Conservation (phyloP, 225 moss, liverwort and hornwort species). For the Marchantia paleacea region DNA sequence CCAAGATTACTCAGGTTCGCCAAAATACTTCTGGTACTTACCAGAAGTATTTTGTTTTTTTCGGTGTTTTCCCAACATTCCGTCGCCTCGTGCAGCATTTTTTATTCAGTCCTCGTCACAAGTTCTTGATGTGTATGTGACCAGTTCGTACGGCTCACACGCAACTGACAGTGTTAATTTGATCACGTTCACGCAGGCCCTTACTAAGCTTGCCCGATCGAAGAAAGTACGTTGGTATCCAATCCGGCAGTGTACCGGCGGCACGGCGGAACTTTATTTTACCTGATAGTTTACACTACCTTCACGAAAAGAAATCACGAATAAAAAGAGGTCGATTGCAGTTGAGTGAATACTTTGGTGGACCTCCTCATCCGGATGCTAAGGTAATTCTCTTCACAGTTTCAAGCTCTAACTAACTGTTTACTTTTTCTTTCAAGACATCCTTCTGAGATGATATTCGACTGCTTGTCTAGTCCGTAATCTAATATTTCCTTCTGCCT, state of each 20-base stretch:
- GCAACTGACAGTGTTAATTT: background rate
- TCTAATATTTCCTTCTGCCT: background rate
- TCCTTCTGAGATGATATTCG: no score
- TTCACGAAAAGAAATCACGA: constrained; percentile 6
- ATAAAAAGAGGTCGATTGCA: background rate
- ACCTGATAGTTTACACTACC: background rate
- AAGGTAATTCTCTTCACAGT: constrained; percentile 7
- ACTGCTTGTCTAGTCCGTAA: background rate
- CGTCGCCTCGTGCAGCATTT: background rate
- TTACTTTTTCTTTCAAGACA: no score
- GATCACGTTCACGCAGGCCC: background rate
- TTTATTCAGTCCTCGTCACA: background rate
- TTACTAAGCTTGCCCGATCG: background rate
- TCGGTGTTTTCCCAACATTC: background rate
- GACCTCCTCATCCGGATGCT: constrained; percentile 6
- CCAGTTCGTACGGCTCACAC: no score
- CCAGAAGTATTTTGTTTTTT: no score
- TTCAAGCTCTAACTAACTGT: no score
- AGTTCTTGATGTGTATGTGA: background rate
- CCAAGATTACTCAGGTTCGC: constrained; percentile 14
- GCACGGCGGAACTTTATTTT: constrained; percentile 1
- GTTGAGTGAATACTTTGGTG: constrained; percentile 27
- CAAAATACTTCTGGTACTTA: background rate
- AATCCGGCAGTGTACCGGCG: background rate
- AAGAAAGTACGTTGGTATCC: background rate